Evolutionary conservation across 768 basidiomycete genomes (phyloP).

Genomic region (Gymnopilus dilepis): DNA sequence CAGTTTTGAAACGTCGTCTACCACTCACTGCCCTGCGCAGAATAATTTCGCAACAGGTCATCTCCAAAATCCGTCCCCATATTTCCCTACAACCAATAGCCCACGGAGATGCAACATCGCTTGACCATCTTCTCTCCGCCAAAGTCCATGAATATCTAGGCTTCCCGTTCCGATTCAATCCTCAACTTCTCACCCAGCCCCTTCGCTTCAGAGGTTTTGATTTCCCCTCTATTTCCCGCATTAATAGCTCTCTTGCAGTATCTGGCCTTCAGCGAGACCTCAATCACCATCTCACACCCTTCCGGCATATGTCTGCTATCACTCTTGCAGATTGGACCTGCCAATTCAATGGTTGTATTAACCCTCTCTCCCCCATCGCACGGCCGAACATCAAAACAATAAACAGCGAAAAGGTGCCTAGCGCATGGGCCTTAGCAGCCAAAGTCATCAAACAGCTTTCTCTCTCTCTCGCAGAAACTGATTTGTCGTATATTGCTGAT

Average conservation of each 20-base stretch:
- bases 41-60: constrained; percentile 27
- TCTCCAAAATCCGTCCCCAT: constrained; percentile 20
- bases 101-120: constrained; percentile 14
- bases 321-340: constrained; percentile 23
- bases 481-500: background rate
- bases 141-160: constrained; percentile 25
- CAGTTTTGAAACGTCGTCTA: constrained; percentile 11
- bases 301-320: constrained; percentile 17
- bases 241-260: constrained; percentile 25
- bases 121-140: constrained; percentile 19
- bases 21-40: constrained; percentile 28
- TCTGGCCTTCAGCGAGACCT: constrained; percentile 28
- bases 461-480: constrained; percentile 1
- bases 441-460: background rate
- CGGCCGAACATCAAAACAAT: constrained; percentile 1
- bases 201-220: constrained; percentile 24
- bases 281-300: constrained; percentile 29
- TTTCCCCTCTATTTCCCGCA: constrained; percentile 25
- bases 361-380: background rate
- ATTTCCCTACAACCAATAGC: constrained; percentile 31
- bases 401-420: background rate
- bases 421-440: background rate
- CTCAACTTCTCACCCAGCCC: constrained; percentile 29
- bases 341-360: constrained; percentile 7
- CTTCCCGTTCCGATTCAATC: constrained; percentile 29